phyloP scores from a whole-genome alignment of 371 early-diverging fungal genomes.

The Mortierella sp. region DNA sequence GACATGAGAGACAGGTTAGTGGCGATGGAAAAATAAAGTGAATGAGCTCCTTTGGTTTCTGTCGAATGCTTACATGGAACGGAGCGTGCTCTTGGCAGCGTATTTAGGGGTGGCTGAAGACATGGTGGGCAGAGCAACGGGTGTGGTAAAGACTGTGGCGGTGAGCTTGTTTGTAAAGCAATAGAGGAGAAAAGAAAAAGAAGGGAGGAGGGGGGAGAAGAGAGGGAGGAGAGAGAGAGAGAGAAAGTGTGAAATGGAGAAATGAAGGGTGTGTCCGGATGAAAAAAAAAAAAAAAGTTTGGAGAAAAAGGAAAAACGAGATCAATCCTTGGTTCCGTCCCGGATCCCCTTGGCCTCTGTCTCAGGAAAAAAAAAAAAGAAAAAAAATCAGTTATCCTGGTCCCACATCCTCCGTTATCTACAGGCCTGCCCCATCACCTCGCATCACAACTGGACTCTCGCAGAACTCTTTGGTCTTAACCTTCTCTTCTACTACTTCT shows the following conservation, averaged over 20 bases:
- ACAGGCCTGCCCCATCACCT: too few relatives aligned
- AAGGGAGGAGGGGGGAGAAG: neutral
- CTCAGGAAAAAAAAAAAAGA: too few relatives aligned
- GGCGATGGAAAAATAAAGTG: neutral
- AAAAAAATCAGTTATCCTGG: too few relatives aligned
- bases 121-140: slow-evolving; percentile 16
- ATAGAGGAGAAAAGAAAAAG: neutral
- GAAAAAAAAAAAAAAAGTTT: neutral
- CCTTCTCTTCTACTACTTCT: too few relatives aligned
- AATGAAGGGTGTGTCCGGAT: neutral
- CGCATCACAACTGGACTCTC: too few relatives aligned
- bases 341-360: too few relatives aligned
- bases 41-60: neutral
- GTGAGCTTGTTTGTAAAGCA: neutral
- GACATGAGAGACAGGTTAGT: neutral
- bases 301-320: neutral
- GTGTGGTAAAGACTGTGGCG: slow-evolving; percentile 2
- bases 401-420: too few relatives aligned
- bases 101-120: slow-evolving; percentile 48
- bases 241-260: neutral
- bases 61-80: slow-evolving; percentile 32
- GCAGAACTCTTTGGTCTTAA: too few relatives aligned
- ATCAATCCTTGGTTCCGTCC: too few relatives aligned
- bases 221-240: neutral
- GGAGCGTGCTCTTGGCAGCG: slow-evolving; percentile 49